Evolutionary conservation across 192 early-diverging fungal species (phyloP), one percentile per base, ranked within the genome.

Genomic region (Dissophora ornata): DNA sequence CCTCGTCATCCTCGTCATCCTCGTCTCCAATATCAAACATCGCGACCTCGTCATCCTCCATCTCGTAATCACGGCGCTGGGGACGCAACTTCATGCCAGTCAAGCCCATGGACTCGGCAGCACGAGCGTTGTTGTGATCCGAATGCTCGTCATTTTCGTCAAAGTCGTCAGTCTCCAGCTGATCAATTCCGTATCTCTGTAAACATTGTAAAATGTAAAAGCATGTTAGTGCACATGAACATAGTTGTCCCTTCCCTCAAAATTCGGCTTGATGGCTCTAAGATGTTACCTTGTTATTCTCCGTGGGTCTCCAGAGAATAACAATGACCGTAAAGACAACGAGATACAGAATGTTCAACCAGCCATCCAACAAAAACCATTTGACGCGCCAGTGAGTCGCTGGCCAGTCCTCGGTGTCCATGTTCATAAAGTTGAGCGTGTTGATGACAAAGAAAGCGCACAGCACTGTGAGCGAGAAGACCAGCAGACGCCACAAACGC

Each of bases 341-440:
- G 52, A 96, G 88, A 57, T 97, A 98, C 34, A 95, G 81, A n/a
- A 93, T 69, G 81, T 97, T 96, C 26, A 97, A 69, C 92, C 93
- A 94, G 25, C 95, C 96, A 67, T 97, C 96, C 32, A 95, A 82
- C 70, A 97, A 85, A 79, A 97, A 87, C 96, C 96, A 99, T 57
- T 92, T 87, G 75, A 88, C 90, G 50, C 83, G 82, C 94, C 95
- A 99, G 48, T 93, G 88, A 15, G 63, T 80, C 0, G 92, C 90
- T 30, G 91, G 83, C 87, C 94, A 93, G 25, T 83, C 82, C 0
- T 71, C 68, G 13, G 84, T 82, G 33, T 85, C 80, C 62, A 90
- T 88, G 63, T 89, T 85, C 51, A 83, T 59, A 47, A 94, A 93
- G 51, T 87, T 88, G 41, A 97, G 79, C 33, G 91, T 87, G 80